phyloP scores from a whole-genome alignment of 148 eudicot species.

The Camellia sinensis region DNA sequence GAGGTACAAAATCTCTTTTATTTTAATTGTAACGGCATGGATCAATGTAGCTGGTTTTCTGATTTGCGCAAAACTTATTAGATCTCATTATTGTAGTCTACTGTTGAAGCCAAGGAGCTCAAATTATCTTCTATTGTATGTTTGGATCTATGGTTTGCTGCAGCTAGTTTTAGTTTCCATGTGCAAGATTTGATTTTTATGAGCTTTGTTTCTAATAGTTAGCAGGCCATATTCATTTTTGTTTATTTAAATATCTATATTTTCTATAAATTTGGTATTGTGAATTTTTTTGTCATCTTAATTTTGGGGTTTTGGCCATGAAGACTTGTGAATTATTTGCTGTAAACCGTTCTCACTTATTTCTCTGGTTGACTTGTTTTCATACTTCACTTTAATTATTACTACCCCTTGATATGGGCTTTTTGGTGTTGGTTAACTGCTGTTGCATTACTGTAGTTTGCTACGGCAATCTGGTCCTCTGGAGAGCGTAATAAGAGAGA shows the following conservation, averaged over 20 bases:
- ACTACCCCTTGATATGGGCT: not conserved
- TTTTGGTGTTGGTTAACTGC: conserved; percentile 13
- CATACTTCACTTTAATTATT: not conserved
- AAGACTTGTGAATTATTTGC: too few species aligned
- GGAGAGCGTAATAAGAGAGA: conserved; percentile 79
- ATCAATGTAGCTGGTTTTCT: not conserved
- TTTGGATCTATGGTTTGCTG: not conserved
- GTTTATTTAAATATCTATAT: not conserved
- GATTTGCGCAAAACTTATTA: not conserved
- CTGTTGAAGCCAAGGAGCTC: not conserved
- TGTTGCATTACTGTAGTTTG: conserved; percentile 49
- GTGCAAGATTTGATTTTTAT: not conserved
- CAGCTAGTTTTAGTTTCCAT: not conserved
- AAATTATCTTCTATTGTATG: not conserved
- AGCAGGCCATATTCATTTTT: too few species aligned
- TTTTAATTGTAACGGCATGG: not conserved
- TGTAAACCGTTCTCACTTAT: too few species aligned
- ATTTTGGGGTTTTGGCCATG: too few species aligned
- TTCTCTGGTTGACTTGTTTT: not conserved
- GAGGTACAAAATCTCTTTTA: conserved; percentile 43
- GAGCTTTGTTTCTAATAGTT: not conserved
- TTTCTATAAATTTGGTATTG: too few species aligned
- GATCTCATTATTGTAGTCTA: not conserved
- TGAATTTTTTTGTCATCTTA: too few species aligned
- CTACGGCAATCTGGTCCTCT: conserved; percentile 80